phyloP scores from a whole-genome alignment of 176 grass and related monocot species.

The Carex kokanica region DNA sequence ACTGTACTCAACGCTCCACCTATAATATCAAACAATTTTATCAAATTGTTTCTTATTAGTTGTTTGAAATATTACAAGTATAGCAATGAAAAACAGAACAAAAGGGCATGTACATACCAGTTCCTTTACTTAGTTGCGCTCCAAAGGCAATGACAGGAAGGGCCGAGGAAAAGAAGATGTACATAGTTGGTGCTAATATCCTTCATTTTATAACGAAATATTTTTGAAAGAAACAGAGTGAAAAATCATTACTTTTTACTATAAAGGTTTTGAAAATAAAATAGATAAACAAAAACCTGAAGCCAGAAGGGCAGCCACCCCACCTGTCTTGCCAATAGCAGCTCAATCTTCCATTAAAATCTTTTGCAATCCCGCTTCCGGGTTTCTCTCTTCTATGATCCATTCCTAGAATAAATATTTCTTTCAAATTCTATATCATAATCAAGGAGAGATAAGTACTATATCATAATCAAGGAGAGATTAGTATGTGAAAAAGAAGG shows the following conservation, averaged over 20 bases:
- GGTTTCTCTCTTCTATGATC: slow-evolving; percentile 33
- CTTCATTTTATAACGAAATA: slow-evolving; percentile 41
- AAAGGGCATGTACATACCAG: slow-evolving; percentile 27
- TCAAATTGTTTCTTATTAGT: not conserved
- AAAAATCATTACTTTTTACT: not conserved
- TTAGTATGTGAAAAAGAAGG: not conserved
- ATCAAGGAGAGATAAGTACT: not conserved
- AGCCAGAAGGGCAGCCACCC: slow-evolving; percentile 41
- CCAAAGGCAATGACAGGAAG: slow-evolving; percentile 90
- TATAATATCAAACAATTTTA: slow-evolving; percentile 12
- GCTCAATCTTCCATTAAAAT: slow-evolving; percentile 54
- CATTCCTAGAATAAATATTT: slow-evolving; percentile 33
- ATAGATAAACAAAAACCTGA: slow-evolving; percentile 35
- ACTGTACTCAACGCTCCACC: slow-evolving; percentile 69
- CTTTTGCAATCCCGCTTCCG: slow-evolving; percentile 50
- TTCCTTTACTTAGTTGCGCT: slow-evolving; percentile 66
- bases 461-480: not conserved
- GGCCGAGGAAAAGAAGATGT: slow-evolving; percentile 94
- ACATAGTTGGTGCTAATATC: slow-evolving; percentile 85
- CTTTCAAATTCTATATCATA: not conserved
- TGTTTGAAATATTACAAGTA: not conserved
- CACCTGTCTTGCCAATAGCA: slow-evolving; percentile 84
- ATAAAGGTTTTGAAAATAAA: not conserved
- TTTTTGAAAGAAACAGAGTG: not conserved
- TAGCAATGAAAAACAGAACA: not conserved